phyloP scores from a whole-genome alignment of 2,329 filamentous ascomycete species.

The Verticillium zaregamsianum region DNA sequence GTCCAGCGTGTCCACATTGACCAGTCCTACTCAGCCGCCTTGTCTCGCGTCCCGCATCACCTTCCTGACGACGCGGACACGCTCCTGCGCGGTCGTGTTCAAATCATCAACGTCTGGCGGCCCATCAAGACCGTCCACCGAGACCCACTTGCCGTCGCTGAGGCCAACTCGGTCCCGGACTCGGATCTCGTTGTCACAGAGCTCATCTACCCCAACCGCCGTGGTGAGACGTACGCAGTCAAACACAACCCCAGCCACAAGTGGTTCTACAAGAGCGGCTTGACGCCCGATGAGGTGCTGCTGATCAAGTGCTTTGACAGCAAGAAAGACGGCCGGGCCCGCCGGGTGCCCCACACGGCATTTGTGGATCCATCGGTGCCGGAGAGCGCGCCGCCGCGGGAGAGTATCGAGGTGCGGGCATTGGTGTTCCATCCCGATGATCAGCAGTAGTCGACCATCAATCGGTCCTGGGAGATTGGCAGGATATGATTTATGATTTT shows the following conservation, averaged over 20 bases:
- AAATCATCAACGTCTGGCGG: slow-evolving; percentile 52
- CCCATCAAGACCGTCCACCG: slow-evolving; percentile 46
- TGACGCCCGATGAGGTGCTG: slow-evolving; percentile 49
- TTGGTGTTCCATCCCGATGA: slow-evolving; percentile 47
- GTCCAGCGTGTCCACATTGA: slow-evolving; percentile 52
- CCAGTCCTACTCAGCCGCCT: slow-evolving; percentile 41
- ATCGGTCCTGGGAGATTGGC: background rate
- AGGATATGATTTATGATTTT: background rate
- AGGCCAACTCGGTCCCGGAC: slow-evolving; percentile 44
- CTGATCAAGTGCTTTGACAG: slow-evolving; percentile 61
- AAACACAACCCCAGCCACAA: slow-evolving; percentile 34
- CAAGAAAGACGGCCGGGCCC: slow-evolving; percentile 48
- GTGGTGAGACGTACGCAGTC: slow-evolving; percentile 45
- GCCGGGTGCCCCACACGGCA: slow-evolving; percentile 51
- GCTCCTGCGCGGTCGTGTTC: slow-evolving; percentile 40
- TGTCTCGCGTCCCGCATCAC: slow-evolving; percentile 36
- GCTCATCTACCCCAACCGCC: slow-evolving; percentile 46
- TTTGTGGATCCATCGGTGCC: slow-evolving; percentile 42
- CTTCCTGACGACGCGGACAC: slow-evolving; percentile 39
- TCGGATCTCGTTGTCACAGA: slow-evolving; percentile 42
- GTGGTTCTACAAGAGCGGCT: slow-evolving; percentile 50
- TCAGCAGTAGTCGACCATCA: background rate
- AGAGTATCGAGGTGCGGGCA: slow-evolving; percentile 55
- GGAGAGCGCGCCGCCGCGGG: slow-evolving; percentile 43
- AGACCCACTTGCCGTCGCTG: slow-evolving; percentile 51